Base-by-base conservation (phyloP, 2,329 filamentous ascomycete genomes). In the Curvularia eragrostidis region DNA sequence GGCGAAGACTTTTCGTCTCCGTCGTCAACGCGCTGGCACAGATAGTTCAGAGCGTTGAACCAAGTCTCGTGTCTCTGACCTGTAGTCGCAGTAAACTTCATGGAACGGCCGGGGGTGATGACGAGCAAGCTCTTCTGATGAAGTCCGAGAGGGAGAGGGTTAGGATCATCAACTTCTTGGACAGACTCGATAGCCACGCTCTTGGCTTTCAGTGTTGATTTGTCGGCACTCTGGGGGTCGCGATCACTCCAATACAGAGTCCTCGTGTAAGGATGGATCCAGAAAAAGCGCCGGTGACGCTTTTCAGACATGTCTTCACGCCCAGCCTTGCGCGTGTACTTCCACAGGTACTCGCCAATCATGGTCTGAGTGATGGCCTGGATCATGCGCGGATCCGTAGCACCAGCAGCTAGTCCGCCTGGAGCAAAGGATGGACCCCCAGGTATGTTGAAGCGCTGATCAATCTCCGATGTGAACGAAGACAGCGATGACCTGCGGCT, bases 271-370 rank as follows among this genome's bases (percentile, higher is more conserved):
- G 95, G 95, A 74, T 99, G 95, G 21, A 99, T 91, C 95, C 95
- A 99, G 84, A 99, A 99, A 83, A 97, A 99, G 30, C 95, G 89
- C 61, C 91, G 87, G 77, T 99, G 95, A 51, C 95, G 87, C 54
- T 93, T 96, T 67, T 89, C 90, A 0, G 93, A 98, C 78, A 96
- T 87, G 62, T 93, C 91, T 53, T 88, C 90, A 23, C 94, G 89
- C n/a, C 93, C 93, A 58, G 93, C 85, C 80, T 95, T 97, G 70
- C 95, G 90, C 0, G 95, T 99, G 78, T 99, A 99, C 77, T 99
- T 99, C 95, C 95, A 99, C 39, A 99, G 83, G 76, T 94, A 98
- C 76, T 99, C 95, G 54, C 95, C 95, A 72, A 99, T 98, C 95
- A 99, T 99, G 18, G 95, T 98, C 78, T 99, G 94, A 2, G 95